Evolutionary conservation across 805 yeast genomes (phyloP).

Genomic region (Yarrowia porcina): DNA sequence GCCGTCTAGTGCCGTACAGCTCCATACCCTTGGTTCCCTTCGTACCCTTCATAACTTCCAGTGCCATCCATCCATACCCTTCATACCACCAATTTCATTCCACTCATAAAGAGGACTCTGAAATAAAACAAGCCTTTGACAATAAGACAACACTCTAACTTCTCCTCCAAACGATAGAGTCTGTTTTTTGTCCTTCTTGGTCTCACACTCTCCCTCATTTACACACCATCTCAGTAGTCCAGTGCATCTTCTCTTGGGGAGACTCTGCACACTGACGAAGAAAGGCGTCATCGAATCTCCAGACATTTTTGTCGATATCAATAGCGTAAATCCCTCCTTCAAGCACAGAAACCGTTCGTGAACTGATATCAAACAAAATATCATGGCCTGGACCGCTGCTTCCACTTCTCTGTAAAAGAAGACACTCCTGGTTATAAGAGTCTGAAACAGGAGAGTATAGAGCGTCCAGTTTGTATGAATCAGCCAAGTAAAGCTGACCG

Average conservation of each 20-base stretch:
- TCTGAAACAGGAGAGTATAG: conserved; percentile 10
- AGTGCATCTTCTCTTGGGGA: neutral
- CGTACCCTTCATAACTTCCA: too few relatives aligned
- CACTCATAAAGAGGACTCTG: too few relatives aligned
- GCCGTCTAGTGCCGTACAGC: too few relatives aligned
- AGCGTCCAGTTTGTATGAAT: conserved; percentile 10
- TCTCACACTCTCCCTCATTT: too few relatives aligned
- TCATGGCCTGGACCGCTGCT: conserved; percentile 20
- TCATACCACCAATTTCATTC: too few relatives aligned
- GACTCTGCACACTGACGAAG: conserved; percentile 4
- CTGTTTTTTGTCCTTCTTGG: too few relatives aligned
- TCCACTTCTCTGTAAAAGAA: conserved; percentile 11
- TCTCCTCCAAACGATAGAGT: too few relatives aligned
- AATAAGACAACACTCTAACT: too few relatives aligned
- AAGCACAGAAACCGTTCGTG: neutral
- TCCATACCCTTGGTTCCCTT: too few relatives aligned
- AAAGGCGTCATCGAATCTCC: conserved; percentile 14
- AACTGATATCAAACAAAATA: neutral
- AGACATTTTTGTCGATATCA: neutral
- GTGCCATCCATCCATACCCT: too few relatives aligned
- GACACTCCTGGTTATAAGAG: conserved; percentile 19
- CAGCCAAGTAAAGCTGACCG: neutral
- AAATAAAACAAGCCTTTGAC: too few relatives aligned
- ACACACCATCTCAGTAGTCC: neutral
- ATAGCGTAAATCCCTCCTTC: conserved; percentile 6